Conservation (phyloP, 2,329 filamentous ascomycete genomes). For the Apiospora rasikravindrae region DNA sequence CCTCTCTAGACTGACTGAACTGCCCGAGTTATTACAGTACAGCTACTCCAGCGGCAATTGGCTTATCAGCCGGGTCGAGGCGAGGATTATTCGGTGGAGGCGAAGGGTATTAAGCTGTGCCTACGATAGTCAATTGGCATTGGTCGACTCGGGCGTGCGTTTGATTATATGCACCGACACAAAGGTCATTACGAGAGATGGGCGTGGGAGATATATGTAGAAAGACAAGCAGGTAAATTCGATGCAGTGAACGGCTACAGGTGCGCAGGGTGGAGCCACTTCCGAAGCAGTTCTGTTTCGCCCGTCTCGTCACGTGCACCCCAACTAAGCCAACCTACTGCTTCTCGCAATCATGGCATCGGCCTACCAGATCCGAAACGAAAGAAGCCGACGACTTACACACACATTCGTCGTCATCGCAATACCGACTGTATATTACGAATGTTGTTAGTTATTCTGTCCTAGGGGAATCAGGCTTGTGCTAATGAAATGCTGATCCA, state of each 20-base stretch:
- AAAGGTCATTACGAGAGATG: background rate
- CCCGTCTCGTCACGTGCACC: background rate
- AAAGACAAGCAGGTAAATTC: background rate
- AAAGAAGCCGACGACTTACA: background rate
- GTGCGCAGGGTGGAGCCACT: background rate
- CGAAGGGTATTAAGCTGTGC: background rate
- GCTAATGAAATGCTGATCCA: background rate
- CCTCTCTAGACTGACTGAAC: slow-evolving; percentile 18
- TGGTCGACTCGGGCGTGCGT: background rate
- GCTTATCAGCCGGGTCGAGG: background rate
- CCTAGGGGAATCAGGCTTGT: background rate
- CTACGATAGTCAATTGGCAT: background rate
- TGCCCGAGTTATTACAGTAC: slow-evolving; percentile 7
- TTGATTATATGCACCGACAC: slow-evolving; percentile 1
- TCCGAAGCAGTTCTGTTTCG: slow-evolving; percentile 8
- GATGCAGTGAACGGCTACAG: slow-evolving; percentile 7
- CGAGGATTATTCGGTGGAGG: slow-evolving; percentile 4
- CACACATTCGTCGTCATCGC: background rate
- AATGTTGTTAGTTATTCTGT: background rate
- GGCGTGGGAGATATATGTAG: background rate
- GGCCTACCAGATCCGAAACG: background rate
- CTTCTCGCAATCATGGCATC: slow-evolving; percentile 1
- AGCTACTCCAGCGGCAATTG: slow-evolving; percentile 18
- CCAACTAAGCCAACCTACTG: background rate
- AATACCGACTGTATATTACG: background rate